phyloP scores from a whole-genome alignment of 768 basidiomycete genomes.

The Gautieria morchelliformis region DNA sequence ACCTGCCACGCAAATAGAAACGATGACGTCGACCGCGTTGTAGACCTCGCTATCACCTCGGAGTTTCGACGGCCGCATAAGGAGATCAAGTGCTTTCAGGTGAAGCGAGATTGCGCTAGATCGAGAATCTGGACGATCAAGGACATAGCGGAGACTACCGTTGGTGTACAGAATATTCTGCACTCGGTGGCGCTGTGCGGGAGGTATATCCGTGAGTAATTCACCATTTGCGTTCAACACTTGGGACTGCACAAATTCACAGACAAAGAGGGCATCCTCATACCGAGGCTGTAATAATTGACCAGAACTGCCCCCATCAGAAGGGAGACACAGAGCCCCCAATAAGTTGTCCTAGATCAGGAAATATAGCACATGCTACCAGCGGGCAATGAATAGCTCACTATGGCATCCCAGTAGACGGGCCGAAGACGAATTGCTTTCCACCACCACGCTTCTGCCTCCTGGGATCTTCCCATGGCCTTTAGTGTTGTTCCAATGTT shows the following conservation, averaged over 20 bases:
- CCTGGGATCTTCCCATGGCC: conserved; percentile 21
- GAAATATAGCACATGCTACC: neutral
- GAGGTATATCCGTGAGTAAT: conserved; percentile 17
- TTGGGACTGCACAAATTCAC: conserved; percentile 23
- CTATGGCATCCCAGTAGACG: conserved; percentile 25
- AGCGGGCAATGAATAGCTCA: neutral
- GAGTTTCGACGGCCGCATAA: conserved; percentile 23
- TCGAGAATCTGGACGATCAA: conserved; percentile 19
- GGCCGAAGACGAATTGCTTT: conserved; percentile 26
- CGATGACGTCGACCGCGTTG: conserved; percentile 28
- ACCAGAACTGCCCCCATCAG: neutral
- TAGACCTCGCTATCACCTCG: conserved; percentile 16
- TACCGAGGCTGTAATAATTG: conserved; percentile 13
- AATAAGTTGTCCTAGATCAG: conserved; percentile 25
- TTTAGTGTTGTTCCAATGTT: conserved; percentile 30
- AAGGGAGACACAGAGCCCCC: conserved; percentile 16
- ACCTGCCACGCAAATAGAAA: conserved; percentile 29
- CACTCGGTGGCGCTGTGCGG: conserved; percentile 30
- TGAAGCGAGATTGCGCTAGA: conserved; percentile 25
- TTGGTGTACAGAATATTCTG: conserved; percentile 36
- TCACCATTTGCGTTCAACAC: conserved; percentile 17
- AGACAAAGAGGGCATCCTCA: conserved; percentile 23
- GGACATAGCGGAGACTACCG: conserved; percentile 26
- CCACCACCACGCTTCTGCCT: conserved; percentile 32
- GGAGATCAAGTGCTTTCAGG: conserved; percentile 33